Base-by-base conservation (phyloP, 2,329 filamentous ascomycete species). In the Coniochaeta sp. region DNA sequence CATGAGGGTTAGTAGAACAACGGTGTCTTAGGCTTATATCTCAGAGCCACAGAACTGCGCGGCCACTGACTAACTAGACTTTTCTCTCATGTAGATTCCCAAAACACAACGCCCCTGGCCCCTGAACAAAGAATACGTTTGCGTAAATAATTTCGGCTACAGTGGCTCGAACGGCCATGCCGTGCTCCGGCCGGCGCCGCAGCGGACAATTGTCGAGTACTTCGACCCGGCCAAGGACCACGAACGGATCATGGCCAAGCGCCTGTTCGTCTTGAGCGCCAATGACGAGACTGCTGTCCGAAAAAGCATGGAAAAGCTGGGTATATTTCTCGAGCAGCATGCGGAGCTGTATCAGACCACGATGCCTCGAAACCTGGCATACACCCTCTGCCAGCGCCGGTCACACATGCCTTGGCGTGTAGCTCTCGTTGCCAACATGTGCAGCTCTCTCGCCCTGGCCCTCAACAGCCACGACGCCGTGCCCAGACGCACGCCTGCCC, bases 121-220 rank as follows among this genome's bases (percentile, higher is more conserved):
- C 8, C 32, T 60, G 36, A 36, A 52, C 32, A 58, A 61, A 62
- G 59, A 63, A 59, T 56, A 68, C 65, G 32, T 63, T 19, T 72
- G 72, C 58, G 68, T 78, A 52, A 77, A 76, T 61, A 75, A 72
- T 5, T 79, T 79, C 59, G 78, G 77, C 1, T 79, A 76, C 30
- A 77, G 78, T 16, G 78, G 78, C 47, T 73, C 74, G 17, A 80
- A 79, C 60, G 74, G 73, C 0, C 78, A 81, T 60, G 68, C 70
- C 3, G 73, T 80, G 17, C 62, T 80, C 55, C 70, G 72, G 58
- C 57, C 61, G 2, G 58, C 61, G 16, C 58, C 62, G 4, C 57
- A 60, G 30, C 52, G 32, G 26, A 59, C 54, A 19, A 22, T 40
- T 22, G n/a, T 57, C 22, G 34, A 40, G 38, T 56, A 56, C 32